phyloP scores from a whole-genome alignment of 2,329 filamentous ascomycete genomes.

The Pezicula radicicola region DNA sequence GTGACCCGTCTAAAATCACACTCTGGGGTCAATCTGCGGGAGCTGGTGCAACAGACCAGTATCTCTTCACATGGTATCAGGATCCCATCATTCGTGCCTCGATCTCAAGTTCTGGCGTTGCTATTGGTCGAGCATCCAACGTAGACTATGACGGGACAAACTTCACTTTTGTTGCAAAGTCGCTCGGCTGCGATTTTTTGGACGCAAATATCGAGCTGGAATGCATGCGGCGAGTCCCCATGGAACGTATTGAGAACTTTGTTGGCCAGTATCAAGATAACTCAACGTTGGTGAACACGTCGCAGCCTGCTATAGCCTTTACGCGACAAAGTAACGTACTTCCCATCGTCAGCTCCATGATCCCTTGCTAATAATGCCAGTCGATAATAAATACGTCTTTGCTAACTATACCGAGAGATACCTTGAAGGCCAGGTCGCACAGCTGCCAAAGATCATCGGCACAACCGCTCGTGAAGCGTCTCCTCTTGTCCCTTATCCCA shows the following conservation, averaged over 20 bases:
- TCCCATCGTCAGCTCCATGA: no score
- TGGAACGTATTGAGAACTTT: slow-evolving; percentile 1
- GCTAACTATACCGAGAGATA: slow-evolving; percentile 4
- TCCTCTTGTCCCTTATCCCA: slow-evolving; percentile 4
- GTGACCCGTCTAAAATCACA: slow-evolving; percentile 40
- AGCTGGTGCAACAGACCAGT: slow-evolving; percentile 40
- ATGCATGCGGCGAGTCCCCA: slow-evolving; percentile 2
- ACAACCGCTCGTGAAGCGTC: slow-evolving; percentile 7
- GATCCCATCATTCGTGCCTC: slow-evolving; percentile 47
- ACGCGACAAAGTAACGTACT: background rate
- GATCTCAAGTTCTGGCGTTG: slow-evolving; percentile 43
- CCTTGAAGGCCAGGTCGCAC: slow-evolving; percentile 1
- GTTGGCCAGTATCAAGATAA: slow-evolving; percentile 4
- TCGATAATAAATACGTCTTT: slow-evolving; percentile 8
- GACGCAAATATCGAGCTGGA: slow-evolving; percentile 2
- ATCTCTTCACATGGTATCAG: slow-evolving; percentile 43
- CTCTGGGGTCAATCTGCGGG: slow-evolving; percentile 49
- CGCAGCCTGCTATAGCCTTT: slow-evolving; percentile 2
- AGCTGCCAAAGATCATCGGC: slow-evolving; percentile 10
- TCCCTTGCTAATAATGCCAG: background rate
- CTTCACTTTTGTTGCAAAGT: slow-evolving; percentile 4
- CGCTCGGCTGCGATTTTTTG: background rate
- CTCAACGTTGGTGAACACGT: slow-evolving; percentile 5
- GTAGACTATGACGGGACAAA: slow-evolving; percentile 1
- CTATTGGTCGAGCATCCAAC: slow-evolving; percentile 26